These are phyloP conservation scores for Apiospora malaysiana DNA, from an alignment of 2,329 filamentous ascomycete genomes.

Conservation along the genomic window DNA sequence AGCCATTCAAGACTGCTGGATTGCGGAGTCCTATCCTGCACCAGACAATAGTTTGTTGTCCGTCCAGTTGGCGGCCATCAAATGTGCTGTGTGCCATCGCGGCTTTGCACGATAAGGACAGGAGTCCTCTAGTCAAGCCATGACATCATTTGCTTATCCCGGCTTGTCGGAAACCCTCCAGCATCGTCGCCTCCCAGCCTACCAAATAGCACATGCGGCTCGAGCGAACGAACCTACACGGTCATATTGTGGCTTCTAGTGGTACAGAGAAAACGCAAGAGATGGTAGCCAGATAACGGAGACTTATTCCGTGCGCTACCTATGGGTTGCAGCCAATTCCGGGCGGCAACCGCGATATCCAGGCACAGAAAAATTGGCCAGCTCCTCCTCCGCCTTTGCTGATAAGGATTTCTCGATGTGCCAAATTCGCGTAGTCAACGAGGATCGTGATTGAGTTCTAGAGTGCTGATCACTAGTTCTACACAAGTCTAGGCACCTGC, in stretches of 20 bases:
- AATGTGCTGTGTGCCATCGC: neutral
- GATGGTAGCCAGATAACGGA: neutral
- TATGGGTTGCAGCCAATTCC: neutral
- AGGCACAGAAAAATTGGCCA: neutral
- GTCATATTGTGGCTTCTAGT: slow-evolving; percentile 11
- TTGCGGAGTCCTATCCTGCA: neutral
- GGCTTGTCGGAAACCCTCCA: neutral
- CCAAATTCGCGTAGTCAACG: neutral
- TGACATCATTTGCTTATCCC: slow-evolving; percentile 17
- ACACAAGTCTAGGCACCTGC: slow-evolving; percentile 22
- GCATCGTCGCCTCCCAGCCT: slow-evolving; percentile 5
- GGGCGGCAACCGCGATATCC: slow-evolving; percentile 7
- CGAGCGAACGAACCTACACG: neutral
- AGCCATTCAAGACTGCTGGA: neutral
- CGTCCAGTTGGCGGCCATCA: neutral
- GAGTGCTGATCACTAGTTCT: slow-evolving; percentile 21
- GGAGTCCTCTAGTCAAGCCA: slow-evolving; percentile 2
- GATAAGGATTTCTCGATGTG: neutral
- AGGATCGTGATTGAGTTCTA: slow-evolving; percentile 7
- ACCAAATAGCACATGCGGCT: slow-evolving; percentile 18
- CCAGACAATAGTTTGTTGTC: neutral
- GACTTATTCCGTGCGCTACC: neutral
- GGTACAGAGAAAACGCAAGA: neutral
- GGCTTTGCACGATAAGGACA: neutral
- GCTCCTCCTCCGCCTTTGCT: neutral